phyloP scores from a whole-genome alignment of 2,329 filamentous ascomycete genomes.

The Penicillium carneum region DNA sequence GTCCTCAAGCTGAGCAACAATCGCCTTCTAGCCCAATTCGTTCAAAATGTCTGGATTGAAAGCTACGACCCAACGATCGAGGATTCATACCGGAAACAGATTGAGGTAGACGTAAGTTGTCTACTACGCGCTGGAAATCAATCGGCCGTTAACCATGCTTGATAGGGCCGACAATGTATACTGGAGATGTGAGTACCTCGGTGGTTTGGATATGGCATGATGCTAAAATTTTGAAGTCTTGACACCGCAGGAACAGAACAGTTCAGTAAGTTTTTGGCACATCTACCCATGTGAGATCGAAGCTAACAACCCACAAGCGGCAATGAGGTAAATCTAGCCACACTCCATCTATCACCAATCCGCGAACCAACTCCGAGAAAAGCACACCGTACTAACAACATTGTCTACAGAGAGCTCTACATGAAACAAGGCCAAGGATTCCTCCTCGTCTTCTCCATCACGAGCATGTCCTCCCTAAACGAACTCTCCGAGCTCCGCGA shows the following conservation, averaged over 20 bases:
- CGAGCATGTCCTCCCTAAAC: slow-evolving; percentile 79
- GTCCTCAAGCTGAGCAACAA: slow-evolving; percentile 24
- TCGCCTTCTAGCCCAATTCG: slow-evolving; percentile 76
- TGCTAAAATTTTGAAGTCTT: slow-evolving; percentile 60
- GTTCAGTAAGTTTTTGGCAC: slow-evolving; percentile 72
- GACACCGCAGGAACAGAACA: slow-evolving; percentile 92
- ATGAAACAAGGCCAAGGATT: slow-evolving; percentile 95
- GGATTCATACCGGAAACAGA: slow-evolving; percentile 86
- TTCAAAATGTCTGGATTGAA: slow-evolving; percentile 93
- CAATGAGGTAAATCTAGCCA: slow-evolving; percentile 60
- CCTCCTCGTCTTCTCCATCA: slow-evolving; percentile 89
- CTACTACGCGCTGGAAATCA: background rate
- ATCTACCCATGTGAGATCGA: background rate
- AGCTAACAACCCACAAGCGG: slow-evolving; percentile 52
- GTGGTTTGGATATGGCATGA: slow-evolving; percentile 20
- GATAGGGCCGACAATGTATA: slow-evolving; percentile 82
- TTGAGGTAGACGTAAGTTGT: slow-evolving; percentile 82
- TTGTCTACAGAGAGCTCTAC: slow-evolving; percentile 71
- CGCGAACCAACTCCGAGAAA: background rate
- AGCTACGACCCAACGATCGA: slow-evolving; percentile 88
- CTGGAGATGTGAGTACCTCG: slow-evolving; percentile 76
- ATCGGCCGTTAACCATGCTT: slow-evolving; percentile 39
- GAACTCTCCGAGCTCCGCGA: slow-evolving; percentile 83
- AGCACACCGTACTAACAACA: slow-evolving; percentile 34
- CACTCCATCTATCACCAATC: background rate